phyloP scores from a whole-genome alignment of 1,139 yeast species.

The Yamadazyma jaroonii region DNA sequence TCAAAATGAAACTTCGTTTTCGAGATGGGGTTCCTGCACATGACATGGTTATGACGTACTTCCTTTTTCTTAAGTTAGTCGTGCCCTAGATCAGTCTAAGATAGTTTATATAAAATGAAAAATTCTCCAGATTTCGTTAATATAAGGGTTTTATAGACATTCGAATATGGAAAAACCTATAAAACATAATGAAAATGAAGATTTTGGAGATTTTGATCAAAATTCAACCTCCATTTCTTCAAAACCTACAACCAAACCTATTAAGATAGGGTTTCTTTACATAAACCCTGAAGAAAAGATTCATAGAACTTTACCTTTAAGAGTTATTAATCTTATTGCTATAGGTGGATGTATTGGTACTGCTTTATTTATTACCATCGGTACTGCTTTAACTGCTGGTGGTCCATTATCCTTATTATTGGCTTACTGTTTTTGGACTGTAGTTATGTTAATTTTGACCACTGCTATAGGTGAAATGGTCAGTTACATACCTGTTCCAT shows the following conservation, averaged over 20 bases:
- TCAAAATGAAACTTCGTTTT: background rate
- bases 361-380: conserved; percentile 32
- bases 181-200: background rate
- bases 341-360: conserved; percentile 37
- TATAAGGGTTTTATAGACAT: background rate
- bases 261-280: conserved; percentile 7
- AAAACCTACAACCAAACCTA: conserved; percentile 1
- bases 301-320: conserved; percentile 15
- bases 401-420: conserved; percentile 49
- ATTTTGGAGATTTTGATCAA: conserved; percentile 3
- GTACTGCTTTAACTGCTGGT: conserved; percentile 39
- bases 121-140: background rate
- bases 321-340: conserved; percentile 34
- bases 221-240: conserved; percentile 5
- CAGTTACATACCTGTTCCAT: conserved; percentile 68
- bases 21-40: background rate
- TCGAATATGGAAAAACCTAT: background rate
- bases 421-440: conserved; percentile 42
- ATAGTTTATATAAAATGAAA: background rate
- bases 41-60: background rate
- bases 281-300: conserved; percentile 10
- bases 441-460: conserved; percentile 58
- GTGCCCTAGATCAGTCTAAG: no score
- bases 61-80: background rate
- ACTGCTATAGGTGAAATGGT: conserved; percentile 83